Base-by-base conservation (phyloP, 2,329 filamentous ascomycete genomes). In the Ophiosphaerella herpotricha region DNA sequence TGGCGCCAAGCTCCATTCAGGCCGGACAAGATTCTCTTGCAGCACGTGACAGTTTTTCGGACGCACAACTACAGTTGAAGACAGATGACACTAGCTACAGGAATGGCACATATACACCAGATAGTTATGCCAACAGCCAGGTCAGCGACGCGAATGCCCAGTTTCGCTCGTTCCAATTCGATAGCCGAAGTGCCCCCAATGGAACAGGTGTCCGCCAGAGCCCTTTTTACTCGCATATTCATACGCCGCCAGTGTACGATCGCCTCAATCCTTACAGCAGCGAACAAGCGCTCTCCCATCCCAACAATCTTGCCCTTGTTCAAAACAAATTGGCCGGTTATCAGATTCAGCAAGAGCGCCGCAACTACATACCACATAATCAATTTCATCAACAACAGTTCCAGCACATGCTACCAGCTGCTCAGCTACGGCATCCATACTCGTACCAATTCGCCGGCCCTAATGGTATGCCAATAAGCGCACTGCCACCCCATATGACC, bases 271-370 rank as follows among this genome's bases (percentile, higher is more conserved):
- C 76, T 29, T 75, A 77, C 24, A 74, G 73, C 26, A 71, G 68
- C 48, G 74, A 76, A 33, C 68, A 78, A 39, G 68, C 67, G 16
- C 66, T 72, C 24, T 75, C 77, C 32, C 73, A 67, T 31, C 75
- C 70, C 13, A 79, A 78, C 58, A 70, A 79, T 55, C 64, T 74
- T 23, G 74, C 71, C 2, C 64, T 77, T 16, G 65, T 82, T 24
- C 79, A 83, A 46, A 77, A 77, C 48, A 80, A 79, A 52, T 63
- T 82, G 16, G 73, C 76, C 13, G 76, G 75, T 14, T 72, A 79
- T 42, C 77, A 81, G 52, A 75, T 74, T 11, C 72, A 74, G 46
- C 71, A 74, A 42, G 61, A 71, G 37, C 69, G 68, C 29, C 61
- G 72, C n/a, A 70, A 70, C 49, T 72, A 59, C 37, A 57, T 63